phyloP scores from a whole-genome alignment of 441 rosid species.

The Codiaeum variegatum region DNA sequence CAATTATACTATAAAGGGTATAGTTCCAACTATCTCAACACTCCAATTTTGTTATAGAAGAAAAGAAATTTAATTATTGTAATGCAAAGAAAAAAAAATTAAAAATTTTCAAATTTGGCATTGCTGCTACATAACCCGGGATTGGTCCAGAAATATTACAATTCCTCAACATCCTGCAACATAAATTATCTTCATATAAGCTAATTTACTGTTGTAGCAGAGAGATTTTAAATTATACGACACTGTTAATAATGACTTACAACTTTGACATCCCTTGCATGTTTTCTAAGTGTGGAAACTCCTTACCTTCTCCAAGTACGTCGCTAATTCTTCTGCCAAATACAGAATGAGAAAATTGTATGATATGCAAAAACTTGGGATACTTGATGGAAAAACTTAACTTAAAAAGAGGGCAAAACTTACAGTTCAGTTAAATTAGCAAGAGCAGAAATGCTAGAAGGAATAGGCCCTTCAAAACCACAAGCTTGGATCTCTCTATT shows the following conservation, averaged over 20 bases:
- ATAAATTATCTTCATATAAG: not conserved
- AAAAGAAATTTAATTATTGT: not conserved
- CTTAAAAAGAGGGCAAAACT: slow-evolving; percentile 22
- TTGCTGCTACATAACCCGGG: slow-evolving; percentile 22
- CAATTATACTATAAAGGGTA: not conserved
- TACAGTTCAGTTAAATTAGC: slow-evolving; percentile 31
- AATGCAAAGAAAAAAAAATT: not conserved
- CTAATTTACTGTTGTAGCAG: not conserved
- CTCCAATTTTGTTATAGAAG: not conserved
- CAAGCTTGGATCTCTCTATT: slow-evolving; percentile 42
- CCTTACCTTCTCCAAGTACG: slow-evolving; percentile 25
- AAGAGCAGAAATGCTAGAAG: slow-evolving; percentile 31
- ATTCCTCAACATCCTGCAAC: slow-evolving; percentile 35
- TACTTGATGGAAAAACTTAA: no score
- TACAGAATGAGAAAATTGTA: not conserved
- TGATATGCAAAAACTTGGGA: not conserved
- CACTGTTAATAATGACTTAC: slow-evolving; percentile 20
- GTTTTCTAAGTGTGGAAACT: slow-evolving; percentile 27
- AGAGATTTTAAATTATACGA: not conserved
- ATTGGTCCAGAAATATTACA: slow-evolving; percentile 37
- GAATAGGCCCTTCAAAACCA: slow-evolving; percentile 46
- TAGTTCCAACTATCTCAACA: not conserved
- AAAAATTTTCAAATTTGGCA: slow-evolving; percentile 14
- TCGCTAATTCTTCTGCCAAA: slow-evolving; percentile 37
- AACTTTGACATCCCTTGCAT: slow-evolving; percentile 17